phyloP scores from a whole-genome alignment of 2,329 filamentous ascomycete genomes.

The Aspergillus alliaceus region DNA sequence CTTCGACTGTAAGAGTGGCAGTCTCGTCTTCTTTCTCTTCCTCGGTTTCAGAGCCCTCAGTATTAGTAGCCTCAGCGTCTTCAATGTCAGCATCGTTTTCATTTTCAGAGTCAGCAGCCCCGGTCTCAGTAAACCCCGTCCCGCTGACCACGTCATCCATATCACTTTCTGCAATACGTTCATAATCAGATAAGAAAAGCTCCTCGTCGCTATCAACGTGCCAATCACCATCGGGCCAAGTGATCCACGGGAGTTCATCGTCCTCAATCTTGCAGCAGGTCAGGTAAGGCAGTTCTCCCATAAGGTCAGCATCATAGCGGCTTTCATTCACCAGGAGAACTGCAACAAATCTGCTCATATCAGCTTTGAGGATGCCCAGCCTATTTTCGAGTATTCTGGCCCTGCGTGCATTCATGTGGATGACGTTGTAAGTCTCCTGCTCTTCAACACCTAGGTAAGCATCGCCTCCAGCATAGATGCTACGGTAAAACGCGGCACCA shows the following conservation, averaged over 20 bases:
- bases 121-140: background rate
- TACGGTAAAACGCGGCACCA: constrained; percentile 47
- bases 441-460: constrained; percentile 44
- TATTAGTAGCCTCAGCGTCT: too few relatives aligned
- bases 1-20: background rate
- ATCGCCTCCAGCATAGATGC: constrained; percentile 38
- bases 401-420: constrained; percentile 29
- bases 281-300: constrained; percentile 39
- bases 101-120: background rate
- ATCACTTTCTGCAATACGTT: background rate
- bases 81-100: background rate
- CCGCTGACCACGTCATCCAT: background rate
- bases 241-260: constrained; percentile 11
- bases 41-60: too few relatives aligned
- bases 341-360: constrained; percentile 34
- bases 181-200: background rate
- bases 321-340: constrained; percentile 40
- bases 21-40: background rate
- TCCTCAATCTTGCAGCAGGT: constrained; percentile 44
- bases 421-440: constrained; percentile 26
- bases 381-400: constrained; percentile 26
- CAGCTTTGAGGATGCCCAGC: constrained; percentile 39
- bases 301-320: constrained; percentile 35
- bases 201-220: background rate
- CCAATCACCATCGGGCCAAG: background rate